Conservation (phyloP, 257 asterid species). For the Agastache rugosa region DNA sequence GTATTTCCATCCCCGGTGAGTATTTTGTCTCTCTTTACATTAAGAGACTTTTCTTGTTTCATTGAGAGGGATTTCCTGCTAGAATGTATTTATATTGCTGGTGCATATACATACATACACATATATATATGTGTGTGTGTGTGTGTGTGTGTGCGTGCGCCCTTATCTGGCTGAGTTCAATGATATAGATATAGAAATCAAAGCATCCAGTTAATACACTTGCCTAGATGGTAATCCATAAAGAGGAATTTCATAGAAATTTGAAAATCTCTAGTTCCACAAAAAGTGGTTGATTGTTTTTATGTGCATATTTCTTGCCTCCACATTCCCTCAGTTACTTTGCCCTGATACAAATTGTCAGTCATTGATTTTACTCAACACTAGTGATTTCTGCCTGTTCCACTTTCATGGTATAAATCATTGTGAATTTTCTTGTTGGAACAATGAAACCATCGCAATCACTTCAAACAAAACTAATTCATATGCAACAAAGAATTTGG, state of each 20-base stretch:
- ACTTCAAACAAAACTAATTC: neutral
- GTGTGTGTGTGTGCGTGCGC: too few species aligned
- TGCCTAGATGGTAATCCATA: neutral
- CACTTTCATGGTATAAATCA: neutral
- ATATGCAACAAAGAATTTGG: neutral
- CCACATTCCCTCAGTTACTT: neutral
- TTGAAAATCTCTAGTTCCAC: neutral
- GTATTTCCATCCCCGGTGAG: conserved; percentile 83
- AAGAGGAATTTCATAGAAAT: neutral
- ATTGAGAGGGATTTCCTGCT: neutral
- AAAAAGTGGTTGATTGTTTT: neutral
- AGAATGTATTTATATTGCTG: neutral
- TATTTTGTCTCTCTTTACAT: neutral
- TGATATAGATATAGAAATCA: neutral
- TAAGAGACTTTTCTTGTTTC: neutral
- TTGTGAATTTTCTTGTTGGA: neutral
- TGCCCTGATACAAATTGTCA: neutral
- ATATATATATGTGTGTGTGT: neutral
- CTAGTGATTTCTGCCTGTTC: neutral
- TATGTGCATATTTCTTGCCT: neutral
- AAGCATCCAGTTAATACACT: neutral
- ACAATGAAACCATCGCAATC: neutral
- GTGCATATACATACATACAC: neutral
- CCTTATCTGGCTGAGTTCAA: neutral
- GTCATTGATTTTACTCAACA: neutral